Evolutionary conservation across 352 stramenopile species (phyloP).

Genomic region (Chrysophaeum taylorii): DNA sequence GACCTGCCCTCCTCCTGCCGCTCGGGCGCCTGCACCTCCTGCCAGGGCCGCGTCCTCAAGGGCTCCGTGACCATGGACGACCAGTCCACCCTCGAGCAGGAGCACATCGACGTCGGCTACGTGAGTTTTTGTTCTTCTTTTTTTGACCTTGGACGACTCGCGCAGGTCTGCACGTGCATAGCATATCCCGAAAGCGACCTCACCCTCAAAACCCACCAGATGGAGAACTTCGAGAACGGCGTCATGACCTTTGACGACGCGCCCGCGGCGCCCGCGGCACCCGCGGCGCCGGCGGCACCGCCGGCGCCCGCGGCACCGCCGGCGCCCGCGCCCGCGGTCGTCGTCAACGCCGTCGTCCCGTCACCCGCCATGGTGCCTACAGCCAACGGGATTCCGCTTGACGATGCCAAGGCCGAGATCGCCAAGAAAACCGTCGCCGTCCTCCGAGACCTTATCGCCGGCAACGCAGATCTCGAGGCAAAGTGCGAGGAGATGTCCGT

Average conservation of each 20-base stretch:
- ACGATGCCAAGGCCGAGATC: neutral
- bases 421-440: neutral
- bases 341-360: neutral
- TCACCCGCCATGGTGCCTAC: too few species aligned
- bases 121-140: neutral
- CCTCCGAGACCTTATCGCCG: neutral
- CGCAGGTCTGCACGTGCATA: slow-evolving; percentile 8
- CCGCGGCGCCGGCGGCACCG: neutral
- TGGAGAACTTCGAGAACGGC: slow-evolving; percentile 16
- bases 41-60: slow-evolving; percentile 7
- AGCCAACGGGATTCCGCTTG: too few species aligned
- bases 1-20: slow-evolving; percentile 7
- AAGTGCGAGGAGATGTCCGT: neutral
- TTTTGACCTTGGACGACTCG: neutral
- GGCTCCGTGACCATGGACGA: neutral
- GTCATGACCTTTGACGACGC: slow-evolving; percentile 1
- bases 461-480: neutral
- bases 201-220: slow-evolving; percentile 4
- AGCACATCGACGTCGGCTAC: neutral
- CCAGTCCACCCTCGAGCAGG: slow-evolving; percentile 10
- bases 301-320: neutral
- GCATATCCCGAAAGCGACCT: neutral
- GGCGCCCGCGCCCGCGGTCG: neutral
- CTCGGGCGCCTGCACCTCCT: neutral
- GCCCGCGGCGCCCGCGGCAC: neutral